A percentile compares a stretch with the other conserved stretches of the same genome.
phyloP scores from a whole-genome alignment of 2,329 filamentous ascomycete species.

The Pleoardoris graminearum region DNA sequence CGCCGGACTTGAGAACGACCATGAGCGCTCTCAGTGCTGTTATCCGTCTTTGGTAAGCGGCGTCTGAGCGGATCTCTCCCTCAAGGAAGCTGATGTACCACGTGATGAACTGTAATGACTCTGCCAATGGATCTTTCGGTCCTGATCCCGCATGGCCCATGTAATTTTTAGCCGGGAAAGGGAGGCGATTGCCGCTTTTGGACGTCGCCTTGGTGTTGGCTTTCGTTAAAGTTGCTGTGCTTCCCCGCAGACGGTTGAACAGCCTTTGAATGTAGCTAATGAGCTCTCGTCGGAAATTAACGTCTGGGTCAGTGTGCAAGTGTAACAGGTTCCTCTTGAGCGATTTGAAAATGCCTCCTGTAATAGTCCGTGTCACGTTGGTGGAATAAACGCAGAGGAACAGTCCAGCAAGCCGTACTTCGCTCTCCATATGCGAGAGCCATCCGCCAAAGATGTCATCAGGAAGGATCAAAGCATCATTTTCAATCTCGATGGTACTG shows the following conservation, averaged over 20 bases:
- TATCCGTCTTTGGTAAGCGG: conserved; percentile 88
- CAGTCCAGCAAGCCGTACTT: conserved; percentile 76
- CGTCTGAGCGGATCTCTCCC: conserved; percentile 74
- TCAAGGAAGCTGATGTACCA: conserved; percentile 77
- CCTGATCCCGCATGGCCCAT: neutral
- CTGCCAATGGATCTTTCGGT: conserved; percentile 39
- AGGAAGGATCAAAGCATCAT: conserved; percentile 57
- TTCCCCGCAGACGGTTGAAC: conserved; percentile 66
- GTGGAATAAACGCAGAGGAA: conserved; percentile 78
- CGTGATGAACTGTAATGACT: conserved; percentile 67
- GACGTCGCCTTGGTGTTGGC: conserved; percentile 12
- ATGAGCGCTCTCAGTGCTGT: conserved; percentile 73
- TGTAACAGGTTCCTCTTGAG: conserved; percentile 68
- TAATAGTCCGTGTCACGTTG: conserved; percentile 74
- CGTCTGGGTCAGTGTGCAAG: conserved; percentile 81
- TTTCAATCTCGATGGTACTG: conserved; percentile 29
- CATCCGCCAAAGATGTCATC: conserved; percentile 48
- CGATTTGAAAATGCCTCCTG: conserved; percentile 61
- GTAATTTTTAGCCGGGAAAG: conserved; percentile 21
- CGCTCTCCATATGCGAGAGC: conserved; percentile 41
- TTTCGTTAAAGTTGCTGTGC: conserved; percentile 39
- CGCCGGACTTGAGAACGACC: conserved; percentile 68
- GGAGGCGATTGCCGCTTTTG: conserved; percentile 12
- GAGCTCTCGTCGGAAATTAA: conserved; percentile 82
- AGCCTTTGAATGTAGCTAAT: conserved; percentile 75